Evolutionary conservation across 2,329 filamentous ascomycete species (phyloP).

Genomic region (Colletotrichum sp.): DNA sequence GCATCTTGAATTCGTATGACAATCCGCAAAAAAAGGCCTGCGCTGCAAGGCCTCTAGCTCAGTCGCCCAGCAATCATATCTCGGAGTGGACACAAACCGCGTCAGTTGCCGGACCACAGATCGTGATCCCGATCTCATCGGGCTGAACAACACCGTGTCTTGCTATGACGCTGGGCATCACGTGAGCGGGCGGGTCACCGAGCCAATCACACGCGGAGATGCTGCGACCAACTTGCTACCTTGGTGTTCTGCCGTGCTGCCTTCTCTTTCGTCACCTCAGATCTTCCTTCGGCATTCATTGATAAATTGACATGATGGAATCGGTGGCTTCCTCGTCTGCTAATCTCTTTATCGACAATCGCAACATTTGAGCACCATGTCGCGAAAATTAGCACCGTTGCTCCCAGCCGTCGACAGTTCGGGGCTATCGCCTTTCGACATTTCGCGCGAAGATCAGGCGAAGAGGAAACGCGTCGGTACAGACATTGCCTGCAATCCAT

Average conservation of each 20-base stretch:
- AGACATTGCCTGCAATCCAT: slow-evolving; percentile 28
- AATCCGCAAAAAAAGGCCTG: neutral
- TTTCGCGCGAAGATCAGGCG: neutral
- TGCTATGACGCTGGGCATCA: neutral
- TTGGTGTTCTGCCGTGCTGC: neutral
- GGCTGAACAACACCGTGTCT: neutral
- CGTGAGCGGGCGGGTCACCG: slow-evolving; percentile 5
- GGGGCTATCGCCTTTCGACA: neutral
- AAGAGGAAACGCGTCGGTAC: slow-evolving; percentile 28
- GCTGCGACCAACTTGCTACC: neutral
- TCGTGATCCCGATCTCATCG: neutral
- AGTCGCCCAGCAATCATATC: neutral
- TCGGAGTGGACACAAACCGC: neutral
- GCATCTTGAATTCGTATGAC: neutral
- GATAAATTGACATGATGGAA: neutral
- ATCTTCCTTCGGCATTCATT: neutral
- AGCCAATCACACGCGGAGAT: neutral
- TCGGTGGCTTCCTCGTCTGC: no score
- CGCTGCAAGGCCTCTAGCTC: neutral
- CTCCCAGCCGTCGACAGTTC: neutral
- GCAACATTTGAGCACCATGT: neutral
- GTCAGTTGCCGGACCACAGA: neutral
- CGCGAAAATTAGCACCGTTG: slow-evolving; percentile 2
- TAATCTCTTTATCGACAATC: neutral
- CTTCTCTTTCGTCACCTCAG: neutral